These are phyloP conservation scores for Ophryocystis elektroscirrha DNA, from an alignment of 169 alveolate species.

Conservation along the genomic window DNA sequence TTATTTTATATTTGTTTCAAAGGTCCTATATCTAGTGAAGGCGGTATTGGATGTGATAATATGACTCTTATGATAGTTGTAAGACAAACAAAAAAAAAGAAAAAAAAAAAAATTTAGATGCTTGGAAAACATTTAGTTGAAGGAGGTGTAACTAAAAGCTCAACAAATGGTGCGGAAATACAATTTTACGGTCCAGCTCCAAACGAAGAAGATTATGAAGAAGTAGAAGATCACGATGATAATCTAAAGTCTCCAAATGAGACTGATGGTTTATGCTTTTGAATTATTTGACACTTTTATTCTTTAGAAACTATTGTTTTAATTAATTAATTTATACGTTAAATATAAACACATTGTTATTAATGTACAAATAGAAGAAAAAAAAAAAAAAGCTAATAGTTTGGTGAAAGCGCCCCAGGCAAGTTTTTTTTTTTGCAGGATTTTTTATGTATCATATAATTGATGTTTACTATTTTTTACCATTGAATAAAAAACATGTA, in stretches of 20 bases:
- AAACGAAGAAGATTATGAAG: no score
- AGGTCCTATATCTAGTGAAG: slow-evolving; percentile 21
- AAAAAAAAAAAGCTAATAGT: background rate
- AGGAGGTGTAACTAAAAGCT: background rate
- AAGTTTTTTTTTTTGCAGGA: slow-evolving; percentile 7
- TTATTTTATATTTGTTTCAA: no score
- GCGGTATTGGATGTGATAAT: slow-evolving; percentile 77
- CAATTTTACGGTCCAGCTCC: no score
- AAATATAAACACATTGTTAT: background rate
- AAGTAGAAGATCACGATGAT: background rate
- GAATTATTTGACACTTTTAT: background rate
- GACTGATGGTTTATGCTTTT: background rate
- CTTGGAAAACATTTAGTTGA: slow-evolving; percentile 13
- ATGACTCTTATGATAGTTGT: slow-evolving; percentile 67
- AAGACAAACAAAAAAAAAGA: slow-evolving; percentile 27
- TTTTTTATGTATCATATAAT: background rate
- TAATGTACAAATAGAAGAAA: slow-evolving; percentile 1
- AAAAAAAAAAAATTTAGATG: slow-evolving; percentile 17
- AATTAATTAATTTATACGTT: background rate
- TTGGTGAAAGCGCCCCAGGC: slow-evolving; percentile 8
- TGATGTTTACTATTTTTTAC: background rate
- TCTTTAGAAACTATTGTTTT: background rate
- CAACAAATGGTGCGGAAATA: background rate
- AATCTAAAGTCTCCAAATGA: background rate
- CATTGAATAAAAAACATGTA: background rate